These are phyloP conservation scores for Vigna hirtella DNA, from an alignment of 306 rosid species.

Conservation along the genomic window DNA sequence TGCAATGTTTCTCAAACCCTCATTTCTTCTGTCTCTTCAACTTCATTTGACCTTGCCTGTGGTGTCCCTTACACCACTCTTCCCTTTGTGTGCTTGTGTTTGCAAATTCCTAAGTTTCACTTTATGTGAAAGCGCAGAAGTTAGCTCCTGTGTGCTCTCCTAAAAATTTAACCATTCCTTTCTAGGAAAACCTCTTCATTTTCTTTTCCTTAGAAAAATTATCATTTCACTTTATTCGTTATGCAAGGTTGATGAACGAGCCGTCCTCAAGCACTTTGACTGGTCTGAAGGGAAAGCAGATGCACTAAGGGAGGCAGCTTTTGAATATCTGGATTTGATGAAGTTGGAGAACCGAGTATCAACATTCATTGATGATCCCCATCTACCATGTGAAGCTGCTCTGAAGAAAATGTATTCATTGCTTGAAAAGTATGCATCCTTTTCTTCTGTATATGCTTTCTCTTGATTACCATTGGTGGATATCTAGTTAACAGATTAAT, in stretches of 20 bases:
- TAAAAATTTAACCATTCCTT: too few species aligned
- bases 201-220: not conserved
- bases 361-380: constrained; percentile 84
- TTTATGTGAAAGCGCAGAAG: not conserved
- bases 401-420: constrained; percentile 95
- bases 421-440: constrained; percentile 85
- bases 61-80: constrained; percentile 95
- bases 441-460: constrained; percentile 36
- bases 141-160: too few species aligned
- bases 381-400: constrained; percentile 83
- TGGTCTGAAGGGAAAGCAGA: constrained; percentile 99
- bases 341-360: constrained; percentile 87
- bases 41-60: constrained; percentile 71
- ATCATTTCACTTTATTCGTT: constrained; percentile 38
- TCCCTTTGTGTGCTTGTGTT: constrained; percentile 59
- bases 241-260: constrained; percentile 91
- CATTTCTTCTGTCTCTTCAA: constrained; percentile 64
- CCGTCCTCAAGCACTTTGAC: constrained; percentile 98
- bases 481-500: too few species aligned
- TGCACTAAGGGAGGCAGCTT: constrained; percentile 97
- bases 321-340: constrained; percentile 90
- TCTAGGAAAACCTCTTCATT: not conserved
- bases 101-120: not conserved
- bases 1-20: constrained; percentile 76
- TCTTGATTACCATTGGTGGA: not conserved